Percentiles rank a stretch among this genome's conserved stretches.
Evolutionary conservation across 495 filamentous ascomycete genomes (phyloP).

Genomic region (Glutinoglossum americanum): DNA sequence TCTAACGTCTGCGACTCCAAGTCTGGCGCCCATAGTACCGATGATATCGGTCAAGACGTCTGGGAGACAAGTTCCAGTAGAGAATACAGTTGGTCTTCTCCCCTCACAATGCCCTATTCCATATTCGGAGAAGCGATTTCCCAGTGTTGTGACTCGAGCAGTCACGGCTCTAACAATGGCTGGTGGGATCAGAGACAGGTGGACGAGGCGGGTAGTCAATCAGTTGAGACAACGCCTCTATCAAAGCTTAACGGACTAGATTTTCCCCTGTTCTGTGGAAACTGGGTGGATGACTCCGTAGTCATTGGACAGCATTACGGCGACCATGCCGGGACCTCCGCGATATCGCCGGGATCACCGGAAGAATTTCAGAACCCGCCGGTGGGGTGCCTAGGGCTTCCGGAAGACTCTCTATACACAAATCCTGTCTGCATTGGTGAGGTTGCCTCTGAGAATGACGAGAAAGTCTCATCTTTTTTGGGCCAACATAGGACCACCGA

Average conservation of each 20-base stretch:
- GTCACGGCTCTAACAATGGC: background rate
- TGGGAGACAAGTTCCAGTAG: background rate
- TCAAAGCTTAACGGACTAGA: background rate
- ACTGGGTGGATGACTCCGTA: background rate
- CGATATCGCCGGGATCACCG: background rate
- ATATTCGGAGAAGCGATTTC: background rate
- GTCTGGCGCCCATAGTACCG: background rate
- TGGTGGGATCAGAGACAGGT: background rate
- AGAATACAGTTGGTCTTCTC: background rate
- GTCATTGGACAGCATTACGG: background rate
- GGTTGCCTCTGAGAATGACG: background rate
- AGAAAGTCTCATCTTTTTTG: background rate
- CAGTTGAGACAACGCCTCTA: background rate
- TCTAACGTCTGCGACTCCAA: background rate
- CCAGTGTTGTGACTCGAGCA: background rate
- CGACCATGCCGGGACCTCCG: background rate
- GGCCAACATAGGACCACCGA: background rate
- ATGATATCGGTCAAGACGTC: background rate
- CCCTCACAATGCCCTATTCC: background rate
- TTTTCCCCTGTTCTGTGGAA: background rate
- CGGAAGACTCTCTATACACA: background rate
- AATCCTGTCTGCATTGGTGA: background rate
- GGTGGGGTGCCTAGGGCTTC: background rate
- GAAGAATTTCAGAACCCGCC: background rate
- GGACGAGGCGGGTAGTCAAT: background rate